Evolutionary conservation across 2,329 filamentous ascomycete genomes (phyloP), one percentile per base, ranked within the genome.

Genomic region (Emergomyces pasteurianus): DNA sequence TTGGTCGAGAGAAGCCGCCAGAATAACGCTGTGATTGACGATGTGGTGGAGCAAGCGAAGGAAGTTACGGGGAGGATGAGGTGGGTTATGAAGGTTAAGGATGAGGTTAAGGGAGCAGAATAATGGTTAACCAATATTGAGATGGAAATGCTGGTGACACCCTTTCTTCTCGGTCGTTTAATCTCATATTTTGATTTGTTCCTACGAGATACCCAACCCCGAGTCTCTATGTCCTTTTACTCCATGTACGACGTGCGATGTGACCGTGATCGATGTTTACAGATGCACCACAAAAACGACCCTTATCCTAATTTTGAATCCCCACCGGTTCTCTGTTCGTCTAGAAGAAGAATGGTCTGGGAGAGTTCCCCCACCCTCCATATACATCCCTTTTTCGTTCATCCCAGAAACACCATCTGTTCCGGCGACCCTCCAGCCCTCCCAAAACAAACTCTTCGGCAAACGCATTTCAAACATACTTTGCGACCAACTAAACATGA

Each of bases 61-160:
- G 71, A 75, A 61, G 73, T 74, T 1, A 72, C 75, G 59, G 76
- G 70, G 2, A 68, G 75, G 63, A 79, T 80, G 78, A 77, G 71
- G 65, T 80, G 78, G 77, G 73, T 73, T n/a, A 74, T 79, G 58
- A 76, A 74, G 42, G 67, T 79, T 59, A 74, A 76, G 60, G 65
- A 67, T 40, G 66, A 74, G 58, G 66, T 74, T 59, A 68, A 67
- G 59, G 68, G 66, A 50, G 63, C 68, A 52, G 65, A 69, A 56
- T 72, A 66, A 64, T 58, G 26, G 49, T 5, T 12, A 9, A n/a
- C 12, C 9, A 2, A n/a, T 18, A 46, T 46, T 18, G 40, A 40
- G 52, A 38, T 54, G 31, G n/a, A 31, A n/a, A 9, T 34, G 49
- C 49, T 4, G 16, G 12, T 31, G 18, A 55, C 40, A 16, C 7